Evolutionary conservation across 2,329 filamentous ascomycete species (phyloP).

Genomic region (Eutypella sp.): DNA sequence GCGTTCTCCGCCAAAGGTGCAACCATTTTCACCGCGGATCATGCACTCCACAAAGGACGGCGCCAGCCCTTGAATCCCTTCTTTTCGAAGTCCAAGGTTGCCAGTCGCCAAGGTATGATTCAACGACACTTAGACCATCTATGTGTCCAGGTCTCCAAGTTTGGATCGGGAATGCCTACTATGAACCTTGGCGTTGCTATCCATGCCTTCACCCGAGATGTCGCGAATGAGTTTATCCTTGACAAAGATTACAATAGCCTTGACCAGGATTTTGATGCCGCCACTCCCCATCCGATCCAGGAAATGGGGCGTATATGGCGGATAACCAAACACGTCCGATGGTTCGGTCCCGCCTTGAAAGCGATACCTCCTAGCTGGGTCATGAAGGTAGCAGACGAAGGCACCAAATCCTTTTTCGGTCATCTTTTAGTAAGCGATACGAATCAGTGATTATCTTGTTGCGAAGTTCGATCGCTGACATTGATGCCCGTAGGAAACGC

Average conservation of each 20-base stretch:
- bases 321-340: slow-evolving; percentile 17
- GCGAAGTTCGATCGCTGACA: neutral
- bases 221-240: slow-evolving; percentile 11
- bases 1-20: slow-evolving; percentile 1
- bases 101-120: slow-evolving; percentile 1
- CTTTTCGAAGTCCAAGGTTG: slow-evolving; percentile 13
- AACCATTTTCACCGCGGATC: slow-evolving; percentile 2
- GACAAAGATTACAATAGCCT: slow-evolving; percentile 12
- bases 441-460: neutral
- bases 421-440: slow-evolving; percentile 4
- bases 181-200: slow-evolving; percentile 7
- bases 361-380: slow-evolving; percentile 9
- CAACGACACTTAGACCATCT: slow-evolving; percentile 1
- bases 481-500: slow-evolving; percentile 1
- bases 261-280: slow-evolving; percentile 11
- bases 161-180: neutral
- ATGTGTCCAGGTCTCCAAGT: neutral
- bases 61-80: slow-evolving; percentile 11
- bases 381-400: neutral
- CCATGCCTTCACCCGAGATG: slow-evolving; percentile 9
- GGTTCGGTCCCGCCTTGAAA: slow-evolving; percentile 8
- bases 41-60: slow-evolving; percentile 8
- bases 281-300: slow-evolving; percentile 1
- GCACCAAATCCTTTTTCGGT: slow-evolving; percentile 4
- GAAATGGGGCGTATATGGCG: slow-evolving; percentile 11